Evolutionary conservation across 1,284 basidiomycete species (phyloP).

Genomic region (Kalmanozyma brasiliensis): DNA sequence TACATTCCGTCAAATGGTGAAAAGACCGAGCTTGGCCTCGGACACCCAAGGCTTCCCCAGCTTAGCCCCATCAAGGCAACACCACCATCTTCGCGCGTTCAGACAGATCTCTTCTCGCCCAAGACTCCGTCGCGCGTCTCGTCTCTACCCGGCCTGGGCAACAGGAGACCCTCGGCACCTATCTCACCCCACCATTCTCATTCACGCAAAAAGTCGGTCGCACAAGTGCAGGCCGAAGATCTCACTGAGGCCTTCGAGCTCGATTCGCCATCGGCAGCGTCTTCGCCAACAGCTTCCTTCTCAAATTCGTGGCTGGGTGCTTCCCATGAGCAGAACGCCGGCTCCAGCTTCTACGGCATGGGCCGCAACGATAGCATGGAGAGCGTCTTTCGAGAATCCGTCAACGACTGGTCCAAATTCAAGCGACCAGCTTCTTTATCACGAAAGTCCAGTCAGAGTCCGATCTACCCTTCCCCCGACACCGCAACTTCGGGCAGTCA

Average conservation of each 20-base stretch:
- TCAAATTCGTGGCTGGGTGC: slow-evolving; percentile 14
- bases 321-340: slow-evolving; percentile 6
- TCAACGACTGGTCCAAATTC: slow-evolving; percentile 58
- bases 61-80: slow-evolving; percentile 6
- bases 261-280: slow-evolving; percentile 16
- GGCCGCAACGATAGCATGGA: slow-evolving; percentile 68
- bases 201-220: slow-evolving; percentile 62
- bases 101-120: slow-evolving; percentile 21
- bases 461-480: slow-evolving; percentile 44
- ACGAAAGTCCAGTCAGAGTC: slow-evolving; percentile 24
- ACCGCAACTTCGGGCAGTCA: slow-evolving; percentile 71
- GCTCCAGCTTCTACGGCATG: slow-evolving; percentile 55
- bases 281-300: slow-evolving; percentile 7
- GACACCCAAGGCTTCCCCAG: slow-evolving; percentile 9
- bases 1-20: slow-evolving; percentile 6
- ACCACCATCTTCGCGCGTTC: background rate
- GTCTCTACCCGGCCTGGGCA: slow-evolving; percentile 15
- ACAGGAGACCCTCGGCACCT: slow-evolving; percentile 21
- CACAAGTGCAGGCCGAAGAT: slow-evolving; percentile 59
- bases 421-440: slow-evolving; percentile 13
- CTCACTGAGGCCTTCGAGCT: slow-evolving; percentile 62
- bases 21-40: slow-evolving; percentile 17
- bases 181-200: slow-evolving; percentile 58
- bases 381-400: slow-evolving; percentile 65
- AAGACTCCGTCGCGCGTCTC: slow-evolving; percentile 26